Base-by-base conservation (phyloP, 1,139 yeast species). In the Candida neerlandica region DNA sequence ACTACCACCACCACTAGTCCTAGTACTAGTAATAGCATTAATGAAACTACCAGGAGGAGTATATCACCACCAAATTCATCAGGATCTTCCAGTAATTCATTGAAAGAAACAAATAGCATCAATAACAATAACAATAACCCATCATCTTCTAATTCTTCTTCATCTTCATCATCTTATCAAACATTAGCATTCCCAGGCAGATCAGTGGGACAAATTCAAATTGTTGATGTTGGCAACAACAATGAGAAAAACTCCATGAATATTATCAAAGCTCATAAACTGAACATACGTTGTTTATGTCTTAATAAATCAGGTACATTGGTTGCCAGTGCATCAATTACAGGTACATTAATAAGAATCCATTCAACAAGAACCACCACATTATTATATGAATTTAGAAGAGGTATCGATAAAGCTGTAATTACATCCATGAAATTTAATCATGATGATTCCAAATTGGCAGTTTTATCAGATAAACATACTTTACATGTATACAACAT, bases 291-390 rank as follows among this genome's bases (percentile, higher is more conserved):
- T 52, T 81, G 87, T 53, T 66, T 92, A 14, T 81, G 89, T 1
- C 64, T 92, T 38, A 88, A 86, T 59, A 76, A 82, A 42, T 72
- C 84, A n/a, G 96, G 96, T 0, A 78, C 86, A 1, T 75, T 89
- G 75, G 75, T 94, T 4, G 98, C 97, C 0, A 85, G 94, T 11
- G 96, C 97, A 3, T 86, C 96, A 5, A 88, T 82, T 46, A 83
- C 89, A 0, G 99, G 98, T 0, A 92, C 98, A 0, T 77, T 92
- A 19, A 85, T 92, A 35, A 66, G 98, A 48, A 77, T 91, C 2
- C 94, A 88, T 62, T 85, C 90, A 9, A 85, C 94, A 0, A 77
- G 78, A 49, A 85, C 82, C 48, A 87, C 96, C n/a, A 79, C 87
- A 1, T 71, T 89, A 49, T 62, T 89, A 19, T 86, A 80, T 59